phyloP scores from a whole-genome alignment of 2,329 filamentous ascomycete species.

The Ophiocordyceps unilateralis region DNA sequence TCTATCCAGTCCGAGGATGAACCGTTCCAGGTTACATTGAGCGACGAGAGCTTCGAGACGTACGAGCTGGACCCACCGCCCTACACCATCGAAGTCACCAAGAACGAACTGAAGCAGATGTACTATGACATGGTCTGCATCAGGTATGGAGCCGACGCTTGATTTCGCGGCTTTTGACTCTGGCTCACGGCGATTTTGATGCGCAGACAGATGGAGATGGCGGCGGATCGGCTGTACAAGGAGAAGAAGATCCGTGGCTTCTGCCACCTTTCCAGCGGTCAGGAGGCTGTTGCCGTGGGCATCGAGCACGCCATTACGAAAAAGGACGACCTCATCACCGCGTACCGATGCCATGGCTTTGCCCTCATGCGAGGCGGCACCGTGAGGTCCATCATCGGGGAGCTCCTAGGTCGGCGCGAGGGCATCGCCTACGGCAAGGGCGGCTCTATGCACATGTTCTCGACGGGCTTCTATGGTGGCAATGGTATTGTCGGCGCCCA shows the following conservation, averaged over 20 bases:
- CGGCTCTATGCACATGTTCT: conserved; percentile 99
- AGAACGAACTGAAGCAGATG: conserved; percentile 97
- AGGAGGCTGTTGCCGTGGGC: conserved; percentile 92
- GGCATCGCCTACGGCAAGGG: conserved; percentile 98
- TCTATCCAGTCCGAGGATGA: conserved; percentile 69
- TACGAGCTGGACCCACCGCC: conserved; percentile 95
- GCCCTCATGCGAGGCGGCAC: conserved; percentile 88
- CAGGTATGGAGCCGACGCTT: conserved; percentile 42
- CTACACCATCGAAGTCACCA: conserved; percentile 85
- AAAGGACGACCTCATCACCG: conserved; percentile 87
- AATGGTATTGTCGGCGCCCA: conserved; percentile 99
- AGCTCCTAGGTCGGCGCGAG: conserved; percentile 84
- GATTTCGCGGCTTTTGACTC: not conserved
- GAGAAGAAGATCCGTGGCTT: conserved; percentile 99
- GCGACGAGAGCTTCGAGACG: conserved; percentile 98
- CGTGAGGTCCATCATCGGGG: conserved; percentile 86
- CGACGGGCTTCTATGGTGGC: conserved; percentile 92
- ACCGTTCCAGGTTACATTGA: conserved; percentile 80
- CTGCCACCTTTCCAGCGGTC: conserved; percentile 94
- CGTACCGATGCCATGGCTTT: conserved; percentile 98
- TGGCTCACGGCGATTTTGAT: conserved; percentile 1
- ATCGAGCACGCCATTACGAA: conserved; percentile 93
- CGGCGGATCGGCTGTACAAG: conserved; percentile 96
- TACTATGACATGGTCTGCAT: conserved; percentile 95
- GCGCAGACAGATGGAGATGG: conserved; percentile 95